Base-by-base conservation (phyloP, 805 yeast species). In the Yamadazyma tumulicola region DNA sequence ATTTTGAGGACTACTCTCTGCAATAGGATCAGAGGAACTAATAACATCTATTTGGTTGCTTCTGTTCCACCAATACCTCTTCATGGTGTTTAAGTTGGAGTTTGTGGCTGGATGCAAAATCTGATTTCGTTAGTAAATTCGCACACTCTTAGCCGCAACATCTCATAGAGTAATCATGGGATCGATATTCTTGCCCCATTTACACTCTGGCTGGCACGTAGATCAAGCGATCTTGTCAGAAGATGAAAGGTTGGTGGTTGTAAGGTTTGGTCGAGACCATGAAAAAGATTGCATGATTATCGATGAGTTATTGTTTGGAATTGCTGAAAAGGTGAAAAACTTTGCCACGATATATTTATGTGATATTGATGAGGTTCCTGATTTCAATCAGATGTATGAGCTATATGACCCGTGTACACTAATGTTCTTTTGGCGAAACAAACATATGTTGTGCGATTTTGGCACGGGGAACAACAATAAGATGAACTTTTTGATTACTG, bases 391-490 rank as follows among this genome's bases (percentile, higher is more conserved):
- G 51, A 85, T 87, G 91, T 88, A 88, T 55, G 96, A 87, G 54
- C 62, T 88, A 29, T 85, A 81, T 53, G 97, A 89, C 49, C 94
- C 96, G 11, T 75, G 86, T 70, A 81, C 95, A 28, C 69, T 93
- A 34, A 93, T 93, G 97, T 89, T 91, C 54, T 91, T 93, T 58
- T 87, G 75, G 61, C 68, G 94, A 33, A 91, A 91, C 62, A 84
- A 87, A 56, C 97, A 91, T 58, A 89, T 91, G 95, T 79, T 93
- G 94, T 86, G 96, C 60, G 98, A 93, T 66, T 88, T 89, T 58
- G 98, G 98, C 2, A 93, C 97, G 0, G 98, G 98, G 20, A 88
- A 93, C 55, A 93, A 93, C 60, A 93, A 93, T 67, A 91, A 93
- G 67, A 66, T 93, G 65, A 88, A 87, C 52, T 91, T 91, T 59